Percentiles rank a stretch among this genome's conserved stretches.
Evolutionary conservation across 441 rosid species (phyloP).

Genomic region (Pelargonium fulgidum): DNA sequence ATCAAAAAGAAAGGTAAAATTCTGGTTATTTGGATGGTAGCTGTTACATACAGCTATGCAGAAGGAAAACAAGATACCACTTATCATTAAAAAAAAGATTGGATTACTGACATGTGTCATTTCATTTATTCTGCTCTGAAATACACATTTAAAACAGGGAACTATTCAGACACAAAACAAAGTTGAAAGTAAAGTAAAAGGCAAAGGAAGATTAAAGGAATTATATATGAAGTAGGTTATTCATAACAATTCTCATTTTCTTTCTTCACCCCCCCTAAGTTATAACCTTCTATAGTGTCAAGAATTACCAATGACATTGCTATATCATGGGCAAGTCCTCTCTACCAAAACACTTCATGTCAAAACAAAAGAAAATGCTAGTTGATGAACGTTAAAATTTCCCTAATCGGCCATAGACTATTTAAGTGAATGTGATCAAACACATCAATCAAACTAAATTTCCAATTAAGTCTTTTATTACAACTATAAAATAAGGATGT

Average conservation of each 20-base stretch:
- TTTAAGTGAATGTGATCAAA: background rate
- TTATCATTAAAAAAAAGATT: background rate
- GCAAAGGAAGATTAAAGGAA: background rate
- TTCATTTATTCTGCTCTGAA: background rate
- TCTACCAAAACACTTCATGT: background rate
- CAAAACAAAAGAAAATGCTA: background rate
- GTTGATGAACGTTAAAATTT: background rate
- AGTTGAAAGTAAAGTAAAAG: background rate
- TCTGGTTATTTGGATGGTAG: background rate
- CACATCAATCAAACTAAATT: background rate
- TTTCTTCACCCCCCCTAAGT: background rate
- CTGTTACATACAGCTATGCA: background rate
- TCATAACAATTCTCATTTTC: background rate
- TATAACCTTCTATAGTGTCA: background rate
- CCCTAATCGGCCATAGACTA: background rate
- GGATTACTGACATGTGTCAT: background rate
- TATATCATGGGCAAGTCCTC: background rate
- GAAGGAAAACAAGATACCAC: background rate
- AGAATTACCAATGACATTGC: background rate
- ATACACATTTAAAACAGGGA: background rate
- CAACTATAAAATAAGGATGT: background rate
- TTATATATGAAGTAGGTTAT: background rate
- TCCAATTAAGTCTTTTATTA: background rate
- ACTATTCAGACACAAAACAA: background rate
- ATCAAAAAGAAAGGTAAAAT: background rate